Conservation (phyloP, 2,329 filamentous ascomycete genomes). For the Colletotrichum incanum region DNA sequence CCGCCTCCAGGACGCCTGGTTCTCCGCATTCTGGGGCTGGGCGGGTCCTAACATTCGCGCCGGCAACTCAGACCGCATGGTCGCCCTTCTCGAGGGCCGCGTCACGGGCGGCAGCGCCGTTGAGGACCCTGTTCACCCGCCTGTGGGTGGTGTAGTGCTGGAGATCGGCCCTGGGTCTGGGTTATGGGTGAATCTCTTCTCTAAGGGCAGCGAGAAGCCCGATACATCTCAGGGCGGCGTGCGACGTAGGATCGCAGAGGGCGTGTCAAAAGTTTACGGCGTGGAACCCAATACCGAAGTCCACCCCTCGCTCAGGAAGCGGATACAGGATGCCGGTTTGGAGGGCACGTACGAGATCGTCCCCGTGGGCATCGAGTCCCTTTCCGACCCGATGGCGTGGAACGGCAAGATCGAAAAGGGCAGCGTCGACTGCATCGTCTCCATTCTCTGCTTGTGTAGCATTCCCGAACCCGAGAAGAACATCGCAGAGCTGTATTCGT, state of each 20-base stretch:
- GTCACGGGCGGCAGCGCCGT: conserved; percentile 56
- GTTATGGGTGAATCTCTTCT: conserved; percentile 72
- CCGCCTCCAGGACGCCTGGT: conserved; percentile 67
- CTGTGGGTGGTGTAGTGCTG: conserved; percentile 67
- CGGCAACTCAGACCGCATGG: conserved; percentile 59
- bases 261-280: conserved; percentile 67
- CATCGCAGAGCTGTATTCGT: conserved; percentile 68
- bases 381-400: conserved; percentile 60
- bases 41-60: conserved; percentile 67
- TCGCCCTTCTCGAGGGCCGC: conserved; percentile 70
- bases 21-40: conserved; percentile 72
- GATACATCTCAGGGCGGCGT: neutral
- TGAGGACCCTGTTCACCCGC: conserved; percentile 52
- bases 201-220: conserved; percentile 38
- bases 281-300: conserved; percentile 75
- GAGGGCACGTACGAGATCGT: conserved; percentile 73
- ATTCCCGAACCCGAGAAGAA: conserved; percentile 73
- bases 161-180: conserved; percentile 76
- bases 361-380: conserved; percentile 74
- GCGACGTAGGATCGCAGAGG: conserved; percentile 25
- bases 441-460: conserved; percentile 74
- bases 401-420: conserved; percentile 64
- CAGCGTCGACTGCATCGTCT: conserved; percentile 73
- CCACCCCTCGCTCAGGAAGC: conserved; percentile 62
- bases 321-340: conserved; percentile 67